Evolutionary conservation across 1,284 basidiomycete genomes (phyloP), one percentile per base, ranked within the genome.

Genomic region (Irpex sp.): DNA sequence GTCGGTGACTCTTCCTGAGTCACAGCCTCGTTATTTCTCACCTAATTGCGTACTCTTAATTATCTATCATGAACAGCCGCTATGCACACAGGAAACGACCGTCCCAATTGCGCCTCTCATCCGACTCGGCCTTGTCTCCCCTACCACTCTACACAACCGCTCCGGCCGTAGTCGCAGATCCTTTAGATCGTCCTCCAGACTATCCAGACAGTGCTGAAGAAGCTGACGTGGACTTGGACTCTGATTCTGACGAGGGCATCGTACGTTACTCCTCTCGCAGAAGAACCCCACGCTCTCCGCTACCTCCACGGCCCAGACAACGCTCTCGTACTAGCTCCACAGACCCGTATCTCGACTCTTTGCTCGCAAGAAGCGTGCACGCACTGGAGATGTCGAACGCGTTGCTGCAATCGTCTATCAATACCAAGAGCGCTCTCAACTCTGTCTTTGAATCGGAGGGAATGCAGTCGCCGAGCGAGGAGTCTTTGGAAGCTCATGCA

Each of bases 361-460:
- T 93, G 13, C 80, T 93, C 3, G 89, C 86, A 65, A 84, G 91
- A 65, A 92, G 89, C 66, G 88, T 93, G 15, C 86, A 91, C 74
- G 92, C 92, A 3, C 79, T 93, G 7, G 92, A 93, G 72, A 86
- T 92, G 79, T 93, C 91, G 6, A 93, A 93, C 65, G 81, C 84
- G 3, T 78, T 93, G 17, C 78, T 93, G 43, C 86, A 89, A 68
- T 85, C 84, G 5, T 89, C 88, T 36, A 87, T 92, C 69, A 83
- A 86, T 37, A 88, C 90, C 0, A 84, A 89, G 65, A 79, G 83
- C 26, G 83, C 80, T 60, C 77, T 89, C n/a, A 81, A 83, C 11
- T 76, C 77, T 4, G 75, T 85, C 35, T 73, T 79, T 17, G 74
- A 74, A n/a, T 66, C 75, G 26, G 78, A 70, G n/a, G 60, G 37